phyloP scores from a whole-genome alignment of 441 rosid species.

The Eutrema salsugineum region DNA sequence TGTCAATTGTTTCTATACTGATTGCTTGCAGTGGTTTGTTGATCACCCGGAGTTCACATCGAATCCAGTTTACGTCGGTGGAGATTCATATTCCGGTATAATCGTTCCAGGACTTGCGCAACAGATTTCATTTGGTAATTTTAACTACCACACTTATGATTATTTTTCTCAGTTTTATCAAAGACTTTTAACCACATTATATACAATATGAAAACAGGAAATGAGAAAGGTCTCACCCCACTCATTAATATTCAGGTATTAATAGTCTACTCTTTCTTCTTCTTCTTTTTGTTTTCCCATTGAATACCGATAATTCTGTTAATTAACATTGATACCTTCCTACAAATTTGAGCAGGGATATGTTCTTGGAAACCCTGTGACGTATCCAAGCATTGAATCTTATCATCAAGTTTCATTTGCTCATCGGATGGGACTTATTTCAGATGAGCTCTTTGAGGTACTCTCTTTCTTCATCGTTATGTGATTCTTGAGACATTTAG shows the following conservation, averaged over 20 bases:
- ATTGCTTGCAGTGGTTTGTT: conserved; percentile 56
- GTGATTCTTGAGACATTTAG: too few relatives aligned
- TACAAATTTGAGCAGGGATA: conserved; percentile 49
- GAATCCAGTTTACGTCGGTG: conserved; percentile 54
- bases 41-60: conserved; percentile 48
- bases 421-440: conserved; percentile 66
- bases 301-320: background rate
- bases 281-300: background rate
- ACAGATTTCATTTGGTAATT: conserved; percentile 46
- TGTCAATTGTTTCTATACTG: background rate
- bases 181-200: background rate
- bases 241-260: conserved; percentile 53
- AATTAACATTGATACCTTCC: background rate
- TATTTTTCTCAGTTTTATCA: background rate
- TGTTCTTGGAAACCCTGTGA: conserved; percentile 51
- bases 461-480: background rate
- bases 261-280: background rate
- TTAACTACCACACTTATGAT: background rate
- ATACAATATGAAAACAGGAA: conserved; percentile 38
- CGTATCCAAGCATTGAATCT: conserved; percentile 4
- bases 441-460: conserved; percentile 56
- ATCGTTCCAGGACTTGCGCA: conserved; percentile 51
- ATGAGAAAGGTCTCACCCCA: conserved; percentile 45
- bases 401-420: conserved; percentile 36
- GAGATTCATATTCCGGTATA: conserved; percentile 72